Base-by-base conservation (phyloP, 495 filamentous ascomycete genomes). In the Chaetomidium leptoderma region DNA sequence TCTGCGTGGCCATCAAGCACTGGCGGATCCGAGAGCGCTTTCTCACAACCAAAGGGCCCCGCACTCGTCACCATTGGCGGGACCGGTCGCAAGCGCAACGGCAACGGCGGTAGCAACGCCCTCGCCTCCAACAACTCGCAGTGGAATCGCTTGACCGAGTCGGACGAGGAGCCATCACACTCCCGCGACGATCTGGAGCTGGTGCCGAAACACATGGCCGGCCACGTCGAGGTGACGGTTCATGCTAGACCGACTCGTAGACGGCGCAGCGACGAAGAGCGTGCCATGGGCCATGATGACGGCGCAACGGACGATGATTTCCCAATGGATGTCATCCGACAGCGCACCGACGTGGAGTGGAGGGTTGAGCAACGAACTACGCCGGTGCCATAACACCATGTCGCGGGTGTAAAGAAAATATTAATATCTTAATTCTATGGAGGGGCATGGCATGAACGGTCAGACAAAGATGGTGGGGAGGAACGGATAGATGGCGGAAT, bases 291-390 rank as follows among this genome's bases (percentile, higher is more conserved):
- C 21, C 13, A 16, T 26, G 49, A 52, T 39, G 40, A 27, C 3
- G 29, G 36, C 24, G 39, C 35, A 16, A 40, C 14, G 5, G 49
- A 48, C 23, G 51, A 55, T n/a, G 50, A 55, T 35, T 36, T 26
- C 32, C 57, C 36, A 26, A 33, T 23, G 37, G 37, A 40, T 33
- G 37, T 13, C n/a, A 53, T 53, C n/a, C 51, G 37, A 26, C 51
- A 53, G 36, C 51, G 37, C 9, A 53, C 36, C 7, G 51, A 53
- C 33, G 51, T 53, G 13, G 51, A 42, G 37, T 53, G 51, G 51
- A 42, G 36, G 24, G 39, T 53, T 3, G 51, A 53, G 27, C 19
- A 27, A 11, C 24, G 50, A 6, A 42, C 10, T 26, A 3, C 3
- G 17, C 27, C 47, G 27, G 11, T 19, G 19, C 32, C 4, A 35